These are phyloP conservation scores for Gossypium turneri DNA, from an alignment of 345 rosid species.

Conservation along the genomic window DNA sequence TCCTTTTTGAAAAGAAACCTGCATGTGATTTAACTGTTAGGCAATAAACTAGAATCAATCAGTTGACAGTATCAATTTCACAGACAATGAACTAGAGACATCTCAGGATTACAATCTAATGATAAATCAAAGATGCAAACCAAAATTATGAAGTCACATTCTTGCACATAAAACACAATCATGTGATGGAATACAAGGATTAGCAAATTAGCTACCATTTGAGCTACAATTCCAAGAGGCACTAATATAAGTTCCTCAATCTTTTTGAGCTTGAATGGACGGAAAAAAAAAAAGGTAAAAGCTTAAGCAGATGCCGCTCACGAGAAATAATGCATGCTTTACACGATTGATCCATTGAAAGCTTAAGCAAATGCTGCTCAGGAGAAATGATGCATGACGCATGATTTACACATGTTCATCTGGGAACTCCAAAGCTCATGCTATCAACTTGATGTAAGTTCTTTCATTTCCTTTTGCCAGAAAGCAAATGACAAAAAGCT, in stretches of 20 bases:
- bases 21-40: constrained; percentile 27
- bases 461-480: neutral
- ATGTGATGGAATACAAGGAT: neutral
- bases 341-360: neutral
- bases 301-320: neutral
- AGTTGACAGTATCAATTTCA: neutral
- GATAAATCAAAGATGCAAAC: neutral
- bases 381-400: neutral
- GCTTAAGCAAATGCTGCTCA: neutral
- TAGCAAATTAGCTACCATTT: neutral
- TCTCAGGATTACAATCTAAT: neutral
- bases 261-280: neutral
- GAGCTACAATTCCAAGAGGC: neutral
- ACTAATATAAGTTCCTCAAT: neutral
- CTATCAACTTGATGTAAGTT: neutral
- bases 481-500: neutral
- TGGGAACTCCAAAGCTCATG: neutral
- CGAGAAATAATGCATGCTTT: too few relatives aligned
- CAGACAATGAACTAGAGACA: neutral
- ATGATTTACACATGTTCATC: neutral
- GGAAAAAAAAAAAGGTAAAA: neutral
- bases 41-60: constrained; percentile 7
- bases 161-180: neutral
- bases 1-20: constrained; percentile 42
- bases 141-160: neutral